A percentile compares a stretch with the other conserved stretches of the same genome.
These are phyloP conservation scores for Gonium pectorale DNA, from an alignment of 139 green algal species.

Conservation along the genomic window DNA sequence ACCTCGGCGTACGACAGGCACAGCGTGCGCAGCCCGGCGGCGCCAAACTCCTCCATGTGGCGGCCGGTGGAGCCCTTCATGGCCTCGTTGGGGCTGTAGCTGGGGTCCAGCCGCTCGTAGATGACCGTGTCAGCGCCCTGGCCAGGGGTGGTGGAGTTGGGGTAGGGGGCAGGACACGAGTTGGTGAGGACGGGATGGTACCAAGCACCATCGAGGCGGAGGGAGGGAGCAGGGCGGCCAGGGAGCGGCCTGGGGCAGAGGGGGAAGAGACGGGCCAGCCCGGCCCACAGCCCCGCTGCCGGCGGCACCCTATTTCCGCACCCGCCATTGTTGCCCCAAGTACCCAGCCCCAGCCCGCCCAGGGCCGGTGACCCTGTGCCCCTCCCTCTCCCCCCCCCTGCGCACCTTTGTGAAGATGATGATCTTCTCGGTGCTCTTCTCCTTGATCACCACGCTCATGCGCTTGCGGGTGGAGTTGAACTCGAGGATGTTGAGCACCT, in stretches of 20 bases:
- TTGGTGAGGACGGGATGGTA: no score
- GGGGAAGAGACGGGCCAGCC: not conserved
- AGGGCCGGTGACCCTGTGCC: not conserved
- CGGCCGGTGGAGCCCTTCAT: constrained; percentile 57
- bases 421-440: constrained; percentile 65
- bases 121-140: constrained; percentile 89
- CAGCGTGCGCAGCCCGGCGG: constrained; percentile 88
- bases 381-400: not conserved
- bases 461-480: constrained; percentile 91
- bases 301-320: no score
- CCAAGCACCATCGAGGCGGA: no score
- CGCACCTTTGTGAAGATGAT: constrained; percentile 73
- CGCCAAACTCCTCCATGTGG: constrained; percentile 87
- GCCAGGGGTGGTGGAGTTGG: no score
- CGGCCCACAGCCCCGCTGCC: no score
- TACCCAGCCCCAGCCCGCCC: no score
- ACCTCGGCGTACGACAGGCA: constrained; percentile 77
- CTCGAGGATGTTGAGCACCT: constrained; percentile 96
- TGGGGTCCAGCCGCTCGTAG: constrained; percentile 73
- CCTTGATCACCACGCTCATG: constrained; percentile 83
- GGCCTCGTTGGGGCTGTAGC: constrained; percentile 56
- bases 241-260: not conserved
- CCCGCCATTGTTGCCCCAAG: no score
- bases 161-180: no score
- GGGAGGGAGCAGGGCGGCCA: not conserved